Conservation (phyloP, 805 yeast species). For the Pachysolen tannophilus region DNA sequence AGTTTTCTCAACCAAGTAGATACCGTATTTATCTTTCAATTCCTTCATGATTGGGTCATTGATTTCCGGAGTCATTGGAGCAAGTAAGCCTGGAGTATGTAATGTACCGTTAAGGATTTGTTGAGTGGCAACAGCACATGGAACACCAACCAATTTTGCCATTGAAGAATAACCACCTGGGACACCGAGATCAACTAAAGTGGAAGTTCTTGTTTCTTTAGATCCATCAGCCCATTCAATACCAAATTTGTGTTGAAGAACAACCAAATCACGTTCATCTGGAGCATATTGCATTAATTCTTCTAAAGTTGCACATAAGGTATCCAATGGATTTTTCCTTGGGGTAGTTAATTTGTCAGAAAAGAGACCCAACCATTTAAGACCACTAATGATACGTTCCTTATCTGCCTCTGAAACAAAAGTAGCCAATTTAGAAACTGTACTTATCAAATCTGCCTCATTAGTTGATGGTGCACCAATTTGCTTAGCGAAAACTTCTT, state of each 20-base stretch:
- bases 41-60: constrained; percentile 87
- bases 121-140: constrained; percentile 92
- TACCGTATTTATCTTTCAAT: constrained; percentile 83
- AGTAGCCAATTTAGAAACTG: constrained; percentile 68
- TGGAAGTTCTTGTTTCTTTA: constrained; percentile 88
- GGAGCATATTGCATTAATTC: constrained; percentile 92
- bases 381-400: constrained; percentile 79
- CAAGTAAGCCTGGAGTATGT: constrained; percentile 75
- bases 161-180: constrained; percentile 92
- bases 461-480: constrained; percentile 65
- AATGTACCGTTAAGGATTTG: constrained; percentile 77
- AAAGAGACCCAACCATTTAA: constrained; percentile 92
- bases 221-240: constrained; percentile 94
- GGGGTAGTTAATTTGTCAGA: constrained; percentile 71
- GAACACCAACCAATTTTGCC: constrained; percentile 98
- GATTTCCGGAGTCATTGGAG: constrained; percentile 88
- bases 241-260: constrained; percentile 96
- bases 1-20: constrained; percentile 84
- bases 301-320: constrained; percentile 94
- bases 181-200: constrained; percentile 89
- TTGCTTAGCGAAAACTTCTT: constrained; percentile 70
- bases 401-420: constrained; percentile 79
- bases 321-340: constrained; percentile 91
- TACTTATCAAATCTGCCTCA: constrained; percentile 66
- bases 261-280: constrained; percentile 92